phyloP scores from a whole-genome alignment of 345 rosid species.

The Linum lewisii region DNA sequence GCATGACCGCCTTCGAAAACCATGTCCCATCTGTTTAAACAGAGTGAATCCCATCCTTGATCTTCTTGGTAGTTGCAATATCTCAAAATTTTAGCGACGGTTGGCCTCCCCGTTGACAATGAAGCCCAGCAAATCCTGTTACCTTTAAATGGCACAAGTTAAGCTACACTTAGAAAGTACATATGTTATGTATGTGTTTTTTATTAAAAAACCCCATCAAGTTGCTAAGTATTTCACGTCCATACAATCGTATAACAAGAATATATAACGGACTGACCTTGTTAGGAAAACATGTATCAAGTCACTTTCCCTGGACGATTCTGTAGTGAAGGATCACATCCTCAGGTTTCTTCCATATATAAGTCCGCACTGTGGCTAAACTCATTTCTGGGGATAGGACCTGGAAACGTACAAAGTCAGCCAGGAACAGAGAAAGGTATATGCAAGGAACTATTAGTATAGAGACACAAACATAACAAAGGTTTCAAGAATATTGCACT shows the following conservation, averaged over 20 bases:
- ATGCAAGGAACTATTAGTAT: too few relatives aligned
- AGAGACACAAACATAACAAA: too few relatives aligned
- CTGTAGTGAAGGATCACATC: conserved; percentile 89
- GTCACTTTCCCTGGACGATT: conserved; percentile 66
- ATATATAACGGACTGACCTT: conserved; percentile 28
- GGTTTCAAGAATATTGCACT: too few relatives aligned
- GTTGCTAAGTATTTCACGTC: too few relatives aligned
- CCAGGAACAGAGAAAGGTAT: not conserved
- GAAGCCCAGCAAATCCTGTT: too few relatives aligned
- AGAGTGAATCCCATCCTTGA: conserved; percentile 12
- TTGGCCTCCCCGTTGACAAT: too few relatives aligned
- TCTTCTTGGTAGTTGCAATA: conserved; percentile 17
- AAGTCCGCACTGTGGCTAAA: conserved; percentile 85
- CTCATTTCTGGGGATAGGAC: conserved; percentile 96
- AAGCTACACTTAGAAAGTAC: too few relatives aligned
- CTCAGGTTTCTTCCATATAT: conserved; percentile 94
- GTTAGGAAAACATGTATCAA: conserved; percentile 4
- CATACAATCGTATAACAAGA: too few relatives aligned
- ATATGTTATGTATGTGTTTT: too few relatives aligned
- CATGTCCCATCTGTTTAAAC: conserved; percentile 17
- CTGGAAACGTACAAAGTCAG: conserved; percentile 27
- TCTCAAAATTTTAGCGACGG: too few relatives aligned
- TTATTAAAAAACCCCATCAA: too few relatives aligned
- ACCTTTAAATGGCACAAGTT: too few relatives aligned
- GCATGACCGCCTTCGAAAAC: conserved; percentile 23